phyloP scores from a whole-genome alignment of 2,329 filamentous ascomycete genomes.

The Beauveria pseudobassiana region DNA sequence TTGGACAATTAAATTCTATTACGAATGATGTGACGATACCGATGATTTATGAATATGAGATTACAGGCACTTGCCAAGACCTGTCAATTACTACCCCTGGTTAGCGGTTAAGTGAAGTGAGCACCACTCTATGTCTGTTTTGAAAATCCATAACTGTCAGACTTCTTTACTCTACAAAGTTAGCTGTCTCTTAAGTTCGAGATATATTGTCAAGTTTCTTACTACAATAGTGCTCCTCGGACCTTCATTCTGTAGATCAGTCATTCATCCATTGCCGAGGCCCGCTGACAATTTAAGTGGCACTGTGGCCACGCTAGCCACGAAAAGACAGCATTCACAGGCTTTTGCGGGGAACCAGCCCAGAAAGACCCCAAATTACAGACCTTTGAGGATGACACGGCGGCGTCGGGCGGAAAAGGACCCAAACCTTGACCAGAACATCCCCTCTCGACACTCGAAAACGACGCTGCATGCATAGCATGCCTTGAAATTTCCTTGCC shows the following conservation, averaged over 20 bases:
- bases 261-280: constrained; percentile 4
- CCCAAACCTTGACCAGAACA: neutral
- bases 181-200: too few relatives aligned
- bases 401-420: neutral
- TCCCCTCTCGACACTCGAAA: neutral
- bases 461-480: neutral
- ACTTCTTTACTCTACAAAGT: too few relatives aligned
- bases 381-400: neutral
- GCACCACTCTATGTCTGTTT: neutral
- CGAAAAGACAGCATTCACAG: neutral
- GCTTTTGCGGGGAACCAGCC: neutral
- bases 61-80: neutral
- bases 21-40: neutral
- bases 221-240: neutral
- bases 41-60: neutral
- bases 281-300: constrained; percentile 3
- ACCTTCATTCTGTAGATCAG: neutral
- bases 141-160: neutral
- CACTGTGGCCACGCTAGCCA: neutral
- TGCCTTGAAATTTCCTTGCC: too few relatives aligned
- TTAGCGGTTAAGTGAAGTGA: neutral
- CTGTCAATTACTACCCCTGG: neutral
- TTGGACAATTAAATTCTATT: too few relatives aligned
- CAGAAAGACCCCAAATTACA: neutral
- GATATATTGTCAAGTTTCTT: neutral